These are phyloP conservation scores for Acanthamoeba royreba DNA, from an alignment of 208 protist genomes.

Conservation along the genomic window DNA sequence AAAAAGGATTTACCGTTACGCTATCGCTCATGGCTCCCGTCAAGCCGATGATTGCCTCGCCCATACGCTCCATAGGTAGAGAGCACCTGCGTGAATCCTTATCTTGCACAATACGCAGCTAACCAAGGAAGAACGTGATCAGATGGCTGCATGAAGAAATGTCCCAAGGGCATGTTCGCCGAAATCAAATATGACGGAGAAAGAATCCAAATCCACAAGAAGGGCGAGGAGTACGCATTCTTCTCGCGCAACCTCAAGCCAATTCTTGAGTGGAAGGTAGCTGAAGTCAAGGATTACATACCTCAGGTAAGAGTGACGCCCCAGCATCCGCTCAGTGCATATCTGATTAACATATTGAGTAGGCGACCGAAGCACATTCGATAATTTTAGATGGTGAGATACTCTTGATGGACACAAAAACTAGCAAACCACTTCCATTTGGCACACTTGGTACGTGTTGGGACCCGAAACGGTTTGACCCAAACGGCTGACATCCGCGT, in stretches of 20 bases:
- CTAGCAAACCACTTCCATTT: constrained; percentile 82
- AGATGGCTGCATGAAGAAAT: constrained; percentile 71
- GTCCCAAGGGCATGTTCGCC: constrained; percentile 83
- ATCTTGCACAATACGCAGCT: background rate
- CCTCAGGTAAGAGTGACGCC: background rate
- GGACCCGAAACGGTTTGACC: too few species aligned
- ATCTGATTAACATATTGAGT: background rate
- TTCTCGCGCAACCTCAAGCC: constrained; percentile 83
- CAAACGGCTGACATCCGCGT: background rate
- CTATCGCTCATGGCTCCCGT: constrained; percentile 58
- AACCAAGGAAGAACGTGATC: background rate
- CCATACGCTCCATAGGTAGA: background rate
- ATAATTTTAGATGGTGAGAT: constrained; percentile 89
- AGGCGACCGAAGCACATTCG: constrained; percentile 67
- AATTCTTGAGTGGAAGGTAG: constrained; percentile 80
- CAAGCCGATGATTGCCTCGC: constrained; percentile 64
- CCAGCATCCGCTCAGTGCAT: background rate
- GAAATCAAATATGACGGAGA: constrained; percentile 90
- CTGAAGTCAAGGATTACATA: constrained; percentile 72
- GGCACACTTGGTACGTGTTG: constrained; percentile 83
- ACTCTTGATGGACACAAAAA: constrained; percentile 82
- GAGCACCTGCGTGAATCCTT: background rate
- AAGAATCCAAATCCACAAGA: constrained; percentile 86
- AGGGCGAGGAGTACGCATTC: constrained; percentile 75
- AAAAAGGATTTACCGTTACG: background rate